Evolutionary conservation across 352 stramenopile genomes (phyloP).

Genomic region (Globisporangium paroecandrum): DNA sequence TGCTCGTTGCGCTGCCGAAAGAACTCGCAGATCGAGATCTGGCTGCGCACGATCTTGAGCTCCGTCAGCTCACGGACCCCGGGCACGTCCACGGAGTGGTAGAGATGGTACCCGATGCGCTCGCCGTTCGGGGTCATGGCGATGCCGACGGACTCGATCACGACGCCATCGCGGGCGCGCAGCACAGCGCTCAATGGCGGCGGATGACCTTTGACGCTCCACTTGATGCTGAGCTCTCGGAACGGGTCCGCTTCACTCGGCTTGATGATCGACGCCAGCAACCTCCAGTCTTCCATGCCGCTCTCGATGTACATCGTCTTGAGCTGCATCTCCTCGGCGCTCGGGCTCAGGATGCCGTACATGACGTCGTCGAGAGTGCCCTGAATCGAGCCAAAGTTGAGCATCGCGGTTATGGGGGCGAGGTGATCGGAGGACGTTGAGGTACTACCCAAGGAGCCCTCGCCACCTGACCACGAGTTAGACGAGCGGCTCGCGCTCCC

Average conservation of each 20-base stretch:
- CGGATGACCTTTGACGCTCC: background rate
- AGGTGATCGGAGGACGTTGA: background rate
- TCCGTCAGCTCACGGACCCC: constrained; percentile 2
- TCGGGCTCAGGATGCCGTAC: too few relatives aligned
- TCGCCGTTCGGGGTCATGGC: background rate
- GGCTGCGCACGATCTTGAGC: constrained; percentile 6
- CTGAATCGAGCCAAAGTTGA: constrained; percentile 28
- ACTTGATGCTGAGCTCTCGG: background rate
- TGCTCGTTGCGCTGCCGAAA: constrained; percentile 1
- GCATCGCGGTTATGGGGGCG: constrained; percentile 8
- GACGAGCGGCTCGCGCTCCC: background rate
- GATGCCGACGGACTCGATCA: background rate
- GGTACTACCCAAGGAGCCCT: background rate
- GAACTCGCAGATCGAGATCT: constrained; percentile 8
- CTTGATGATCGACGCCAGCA: background rate
- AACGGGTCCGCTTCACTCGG: background rate
- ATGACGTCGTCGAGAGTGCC: constrained; percentile 12
- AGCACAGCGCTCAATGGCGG: background rate
- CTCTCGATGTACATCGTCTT: constrained; percentile 46
- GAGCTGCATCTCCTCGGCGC: constrained; percentile 40
- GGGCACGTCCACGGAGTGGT: background rate
- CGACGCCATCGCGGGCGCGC: background rate
- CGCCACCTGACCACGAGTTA: background rate
- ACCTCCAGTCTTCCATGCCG: constrained; percentile 44
- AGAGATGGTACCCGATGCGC: constrained; percentile 1